These are phyloP conservation scores for Paratinospora sagittata DNA, from an alignment of 164 flowering plant species.

Conservation along the genomic window DNA sequence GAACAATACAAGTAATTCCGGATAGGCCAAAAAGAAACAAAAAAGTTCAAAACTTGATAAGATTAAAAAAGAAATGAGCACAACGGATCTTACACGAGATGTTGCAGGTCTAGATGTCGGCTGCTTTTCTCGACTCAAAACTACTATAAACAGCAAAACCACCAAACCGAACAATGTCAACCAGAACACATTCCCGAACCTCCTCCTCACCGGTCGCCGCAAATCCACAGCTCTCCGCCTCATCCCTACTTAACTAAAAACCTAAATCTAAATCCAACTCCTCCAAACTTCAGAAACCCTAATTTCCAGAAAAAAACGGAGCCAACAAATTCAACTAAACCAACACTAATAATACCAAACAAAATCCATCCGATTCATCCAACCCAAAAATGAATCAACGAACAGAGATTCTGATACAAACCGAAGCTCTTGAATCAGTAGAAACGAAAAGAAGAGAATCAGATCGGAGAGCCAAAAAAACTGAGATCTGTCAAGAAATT, in stretches of 20 bases:
- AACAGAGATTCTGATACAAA: too few relatives aligned
- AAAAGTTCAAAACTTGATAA: background rate
- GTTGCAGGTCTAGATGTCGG: conserved; percentile 34
- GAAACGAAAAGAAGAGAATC: too few relatives aligned
- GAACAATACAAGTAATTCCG: background rate
- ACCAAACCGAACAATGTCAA: conserved; percentile 37
- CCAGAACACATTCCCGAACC: conserved; percentile 51
- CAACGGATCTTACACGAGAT: conserved; percentile 28
- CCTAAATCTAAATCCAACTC: background rate
- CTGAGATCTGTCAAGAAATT: too few relatives aligned
- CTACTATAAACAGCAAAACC: conserved; percentile 39
- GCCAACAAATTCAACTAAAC: background rate
- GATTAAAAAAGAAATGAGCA: too few relatives aligned
- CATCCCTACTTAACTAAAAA: conserved; percentile 26
- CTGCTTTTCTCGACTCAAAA: conserved; percentile 37
- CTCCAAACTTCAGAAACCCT: background rate
- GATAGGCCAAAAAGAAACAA: too few relatives aligned
- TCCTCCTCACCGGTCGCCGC: conserved; percentile 64
- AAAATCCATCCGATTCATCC: too few relatives aligned
- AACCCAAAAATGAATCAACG: too few relatives aligned
- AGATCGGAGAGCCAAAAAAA: too few relatives aligned
- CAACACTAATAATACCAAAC: too few relatives aligned
- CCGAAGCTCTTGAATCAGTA: too few relatives aligned
- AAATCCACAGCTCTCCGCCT: conserved; percentile 58
- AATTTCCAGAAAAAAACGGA: background rate